Conservation (phyloP, 2,329 filamentous ascomycete species). For the Epichloe hybrida region DNA sequence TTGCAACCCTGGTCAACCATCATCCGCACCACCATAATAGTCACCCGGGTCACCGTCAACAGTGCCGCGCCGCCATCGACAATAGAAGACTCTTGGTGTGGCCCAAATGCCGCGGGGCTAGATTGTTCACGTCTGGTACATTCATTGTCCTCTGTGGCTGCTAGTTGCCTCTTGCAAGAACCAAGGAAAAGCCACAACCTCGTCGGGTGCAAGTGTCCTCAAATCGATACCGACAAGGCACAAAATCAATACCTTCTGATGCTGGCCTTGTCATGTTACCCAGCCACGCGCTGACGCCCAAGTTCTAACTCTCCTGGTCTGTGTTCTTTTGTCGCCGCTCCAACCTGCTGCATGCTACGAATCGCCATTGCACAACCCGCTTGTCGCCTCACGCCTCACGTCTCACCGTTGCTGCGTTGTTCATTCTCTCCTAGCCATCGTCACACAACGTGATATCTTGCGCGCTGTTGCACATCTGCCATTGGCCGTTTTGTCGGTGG, state of each 20-base stretch:
- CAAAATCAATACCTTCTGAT: background rate
- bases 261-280: background rate
- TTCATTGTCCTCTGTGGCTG: background rate
- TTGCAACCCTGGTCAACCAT: slow-evolving; percentile 6
- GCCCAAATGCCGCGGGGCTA: background rate
- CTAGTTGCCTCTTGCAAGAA: background rate
- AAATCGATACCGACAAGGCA: background rate
- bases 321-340: slow-evolving; percentile 2
- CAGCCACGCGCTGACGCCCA: background rate
- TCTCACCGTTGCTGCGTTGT: slow-evolving; percentile 6
- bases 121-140: background rate
- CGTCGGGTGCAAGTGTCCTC: background rate
- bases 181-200: background rate
- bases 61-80: slow-evolving; percentile 5
- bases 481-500: background rate
- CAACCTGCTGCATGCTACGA: slow-evolving; percentile 7
- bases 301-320: background rate
- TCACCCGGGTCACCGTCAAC: slow-evolving; percentile 1
- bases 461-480: slow-evolving; percentile 2
- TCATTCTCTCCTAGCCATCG: background rate
- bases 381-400: slow-evolving; percentile 3
- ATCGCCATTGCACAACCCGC: slow-evolving; percentile 9
- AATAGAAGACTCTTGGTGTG: slow-evolving; percentile 4
- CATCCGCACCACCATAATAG: slow-evolving; percentile 4
- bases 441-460: background rate